phyloP scores from a whole-genome alignment of 1,284 basidiomycete species.

The Cutaneotrichosporon dermatis region DNA sequence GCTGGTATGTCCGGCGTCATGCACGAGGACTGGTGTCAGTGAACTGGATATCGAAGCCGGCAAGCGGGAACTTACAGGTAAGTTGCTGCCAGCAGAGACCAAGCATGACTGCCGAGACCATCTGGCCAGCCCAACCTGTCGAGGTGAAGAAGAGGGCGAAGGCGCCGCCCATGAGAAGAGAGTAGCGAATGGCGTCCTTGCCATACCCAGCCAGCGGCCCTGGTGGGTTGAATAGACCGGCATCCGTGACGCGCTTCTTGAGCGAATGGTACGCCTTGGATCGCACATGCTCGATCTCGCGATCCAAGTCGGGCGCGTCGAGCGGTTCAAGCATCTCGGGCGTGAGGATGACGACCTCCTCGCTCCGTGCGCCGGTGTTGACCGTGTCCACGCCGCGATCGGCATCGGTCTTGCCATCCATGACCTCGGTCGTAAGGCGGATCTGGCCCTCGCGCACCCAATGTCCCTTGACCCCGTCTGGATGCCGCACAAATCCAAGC shows the following conservation, averaged over 20 bases:
- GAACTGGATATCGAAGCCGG: no score
- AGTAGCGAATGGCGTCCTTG: constrained; percentile 65
- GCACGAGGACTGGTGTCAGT: constrained; percentile 60
- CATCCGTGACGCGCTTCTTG: constrained; percentile 67
- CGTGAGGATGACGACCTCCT: constrained; percentile 22
- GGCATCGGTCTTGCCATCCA: not conserved
- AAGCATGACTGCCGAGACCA: constrained; percentile 72
- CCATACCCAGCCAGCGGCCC: constrained; percentile 80
- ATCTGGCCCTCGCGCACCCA: constrained; percentile 44
- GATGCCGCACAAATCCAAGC: constrained; percentile 68
- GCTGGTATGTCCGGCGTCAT: constrained; percentile 92
- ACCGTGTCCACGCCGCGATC: not conserved
- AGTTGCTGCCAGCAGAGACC: constrained; percentile 94
- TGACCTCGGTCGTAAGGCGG: constrained; percentile 20
- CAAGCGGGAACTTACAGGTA: constrained; percentile 50
- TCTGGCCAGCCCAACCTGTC: constrained; percentile 42
- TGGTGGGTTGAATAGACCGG: constrained; percentile 79
- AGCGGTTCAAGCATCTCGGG: constrained; percentile 41
- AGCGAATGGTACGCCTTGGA: constrained; percentile 75
- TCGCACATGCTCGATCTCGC: constrained; percentile 63
- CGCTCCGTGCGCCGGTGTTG: not conserved
- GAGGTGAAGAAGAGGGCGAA: constrained; percentile 33
- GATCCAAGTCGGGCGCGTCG: constrained; percentile 56
- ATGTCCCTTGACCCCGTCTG: constrained; percentile 37
- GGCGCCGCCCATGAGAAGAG: constrained; percentile 8